Evolutionary conservation across 768 basidiomycete species (phyloP).

Genomic region (Sarcodon aspratus): DNA sequence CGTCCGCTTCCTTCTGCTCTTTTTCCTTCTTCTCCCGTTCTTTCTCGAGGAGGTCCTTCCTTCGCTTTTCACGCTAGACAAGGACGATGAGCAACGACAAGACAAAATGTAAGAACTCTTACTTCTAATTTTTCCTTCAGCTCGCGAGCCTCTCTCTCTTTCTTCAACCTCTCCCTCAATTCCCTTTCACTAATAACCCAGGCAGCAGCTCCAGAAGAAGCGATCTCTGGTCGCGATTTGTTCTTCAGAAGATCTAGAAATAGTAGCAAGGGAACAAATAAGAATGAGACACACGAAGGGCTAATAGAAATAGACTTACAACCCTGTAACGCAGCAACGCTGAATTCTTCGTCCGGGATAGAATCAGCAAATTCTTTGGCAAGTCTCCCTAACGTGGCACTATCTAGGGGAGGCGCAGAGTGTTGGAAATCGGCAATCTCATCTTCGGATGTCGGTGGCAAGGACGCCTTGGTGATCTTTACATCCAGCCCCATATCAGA

Average conservation of each 20-base stretch:
- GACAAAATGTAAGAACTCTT: constrained; percentile 17
- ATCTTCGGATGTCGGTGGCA: constrained; percentile 54
- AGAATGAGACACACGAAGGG: constrained; percentile 6
- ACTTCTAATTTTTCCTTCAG: constrained; percentile 58
- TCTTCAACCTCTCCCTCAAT: constrained; percentile 60
- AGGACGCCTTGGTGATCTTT: constrained; percentile 27
- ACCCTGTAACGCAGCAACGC: constrained; percentile 84
- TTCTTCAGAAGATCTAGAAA: constrained; percentile 64
- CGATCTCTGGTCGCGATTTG: constrained; percentile 72
- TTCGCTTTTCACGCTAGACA: constrained; percentile 30
- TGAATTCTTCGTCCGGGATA: constrained; percentile 80
- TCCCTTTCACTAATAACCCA: constrained; percentile 74
- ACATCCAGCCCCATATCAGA: constrained; percentile 6
- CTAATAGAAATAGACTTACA: constrained; percentile 42
- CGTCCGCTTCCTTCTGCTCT: constrained; percentile 56
- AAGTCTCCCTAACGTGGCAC: constrained; percentile 48
- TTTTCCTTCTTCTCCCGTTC: constrained; percentile 50
- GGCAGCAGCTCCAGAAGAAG: constrained; percentile 48
- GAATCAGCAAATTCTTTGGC: constrained; percentile 73
- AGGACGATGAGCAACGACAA: constrained; percentile 5
- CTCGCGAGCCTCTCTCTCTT: constrained; percentile 66
- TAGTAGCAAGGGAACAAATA: constrained; percentile 3
- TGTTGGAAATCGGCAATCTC: constrained; percentile 47
- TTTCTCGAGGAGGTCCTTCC: constrained; percentile 31
- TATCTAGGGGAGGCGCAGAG: constrained; percentile 55